Base-by-base conservation (phyloP, 352 stramenopile genomes). In the Pythium pyrilobum region DNA sequence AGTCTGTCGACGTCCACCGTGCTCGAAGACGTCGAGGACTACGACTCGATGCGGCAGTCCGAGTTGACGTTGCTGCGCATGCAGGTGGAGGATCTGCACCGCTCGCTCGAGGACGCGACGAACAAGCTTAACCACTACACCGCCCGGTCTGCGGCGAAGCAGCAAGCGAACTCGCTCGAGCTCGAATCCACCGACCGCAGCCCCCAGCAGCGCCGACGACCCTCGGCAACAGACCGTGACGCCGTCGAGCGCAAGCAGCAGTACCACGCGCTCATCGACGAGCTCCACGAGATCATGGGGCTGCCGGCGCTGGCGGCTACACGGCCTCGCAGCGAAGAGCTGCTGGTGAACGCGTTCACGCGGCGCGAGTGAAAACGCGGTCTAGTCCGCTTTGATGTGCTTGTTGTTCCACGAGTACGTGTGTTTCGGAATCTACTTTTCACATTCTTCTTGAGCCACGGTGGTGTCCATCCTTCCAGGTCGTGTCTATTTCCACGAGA, bases 241-340 rank as follows among this genome's bases (percentile, higher is more conserved):
- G 31, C 72, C 4, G 32, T 33, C 5, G 57, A 66, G 23, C 73
- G 79, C 11, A 63, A 73, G 5, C 52, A 55, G 25, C 71, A 56
- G 4, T 85, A 85, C 48, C 52, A 73, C 15, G 52, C 73, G 21
- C 62, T 90, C 3, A 68, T 90, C 41, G 65, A 71, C 10, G 79
- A 90, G 59, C 62, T 90, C 38, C 79, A 87, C 40, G 79, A 87
- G 44, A 73, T 90, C 58, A 90, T 90, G 77, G 79, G 79, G 2
- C 51, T 89, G 39, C 71, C 77, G 16, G 54, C 54, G 20, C 40
- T 64, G 18, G 38, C 16, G 28, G n/a, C 29, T 13, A 52, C 42
- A n/a, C 52, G 34, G 4, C 34, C 52, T 10, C 24, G 24, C 40
- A 47, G 31, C 24, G 18, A 43, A 3, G 51, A 51, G 34, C 34